Percentiles rank a stretch among this genome's conserved stretches.
Evolutionary conservation across 2,329 filamentous ascomycete genomes (phyloP).

Genomic region (Aspergillus caelatus): DNA sequence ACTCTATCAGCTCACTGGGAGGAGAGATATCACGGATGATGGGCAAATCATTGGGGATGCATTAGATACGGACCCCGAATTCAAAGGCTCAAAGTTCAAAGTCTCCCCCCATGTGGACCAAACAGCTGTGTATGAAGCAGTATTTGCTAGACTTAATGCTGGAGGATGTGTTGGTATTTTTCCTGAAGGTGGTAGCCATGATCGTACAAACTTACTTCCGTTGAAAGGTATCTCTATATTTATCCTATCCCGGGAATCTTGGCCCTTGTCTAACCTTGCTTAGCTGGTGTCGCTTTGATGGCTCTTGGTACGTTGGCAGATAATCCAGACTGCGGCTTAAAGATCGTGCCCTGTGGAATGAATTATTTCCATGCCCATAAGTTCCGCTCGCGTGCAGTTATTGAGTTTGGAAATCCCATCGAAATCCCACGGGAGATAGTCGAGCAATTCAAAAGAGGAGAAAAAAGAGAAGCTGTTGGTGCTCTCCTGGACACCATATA

Average conservation of each 20-base stretch:
- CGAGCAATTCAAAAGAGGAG: slow-evolving; percentile 78
- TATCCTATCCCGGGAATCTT: background rate
- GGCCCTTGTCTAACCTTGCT: background rate
- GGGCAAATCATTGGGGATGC: slow-evolving; percentile 62
- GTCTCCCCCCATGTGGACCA: slow-evolving; percentile 92
- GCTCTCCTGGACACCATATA: slow-evolving; percentile 84
- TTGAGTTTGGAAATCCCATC: slow-evolving; percentile 90
- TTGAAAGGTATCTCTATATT: slow-evolving; percentile 64
- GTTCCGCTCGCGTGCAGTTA: slow-evolving; percentile 91
- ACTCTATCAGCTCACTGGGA: slow-evolving; percentile 78
- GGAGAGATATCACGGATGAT: slow-evolving; percentile 69
- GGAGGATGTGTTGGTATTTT: slow-evolving; percentile 96
- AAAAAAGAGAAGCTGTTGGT: slow-evolving; percentile 84
- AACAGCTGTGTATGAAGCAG: slow-evolving; percentile 88
- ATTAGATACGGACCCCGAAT: slow-evolving; percentile 61
- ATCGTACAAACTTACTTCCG: slow-evolving; percentile 86
- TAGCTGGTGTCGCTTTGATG: slow-evolving; percentile 96
- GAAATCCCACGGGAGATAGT: slow-evolving; percentile 82
- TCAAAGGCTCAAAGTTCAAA: slow-evolving; percentile 80
- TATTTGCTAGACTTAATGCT: slow-evolving; percentile 78
- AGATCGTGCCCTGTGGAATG: slow-evolving; percentile 97
- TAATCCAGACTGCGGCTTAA: slow-evolving; percentile 82
- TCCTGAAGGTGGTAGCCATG: slow-evolving; percentile 93
- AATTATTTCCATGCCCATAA: slow-evolving; percentile 99
- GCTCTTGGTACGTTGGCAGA: slow-evolving; percentile 85